phyloP scores from a whole-genome alignment of 805 yeast species.

The Yarrowia hollandica region DNA sequence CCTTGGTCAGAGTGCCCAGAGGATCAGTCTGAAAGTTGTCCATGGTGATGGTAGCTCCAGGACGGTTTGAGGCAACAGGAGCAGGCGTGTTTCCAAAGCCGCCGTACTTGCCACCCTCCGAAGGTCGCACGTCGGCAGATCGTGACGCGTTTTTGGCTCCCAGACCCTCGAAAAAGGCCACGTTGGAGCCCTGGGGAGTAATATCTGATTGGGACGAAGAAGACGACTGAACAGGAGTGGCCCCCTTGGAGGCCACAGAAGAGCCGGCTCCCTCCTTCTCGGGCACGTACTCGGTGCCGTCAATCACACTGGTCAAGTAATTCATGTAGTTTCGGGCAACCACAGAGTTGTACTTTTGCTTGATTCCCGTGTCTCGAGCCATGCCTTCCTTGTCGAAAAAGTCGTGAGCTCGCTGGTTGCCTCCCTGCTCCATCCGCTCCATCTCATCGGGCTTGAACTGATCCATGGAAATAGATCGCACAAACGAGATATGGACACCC shows the following conservation, averaged over 20 bases:
- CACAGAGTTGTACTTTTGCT: conserved; percentile 77
- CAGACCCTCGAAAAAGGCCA: conserved; percentile 74
- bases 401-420: conserved; percentile 71
- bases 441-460: conserved; percentile 94
- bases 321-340: conserved; percentile 95
- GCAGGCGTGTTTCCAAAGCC: conserved; percentile 34
- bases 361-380: conserved; percentile 61
- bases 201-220: not conserved
- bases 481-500: conserved; percentile 96
- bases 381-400: conserved; percentile 75
- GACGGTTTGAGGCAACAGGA: conserved; percentile 14
- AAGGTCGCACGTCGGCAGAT: conserved; percentile 81
- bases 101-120: conserved; percentile 80
- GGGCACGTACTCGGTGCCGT: conserved; percentile 60
- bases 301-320: conserved; percentile 69
- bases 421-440: conserved; percentile 89
- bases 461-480: conserved; percentile 96
- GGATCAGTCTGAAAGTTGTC: conserved; percentile 64
- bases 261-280: conserved; percentile 4
- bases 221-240: too few relatives aligned
- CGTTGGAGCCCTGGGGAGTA: conserved; percentile 52
- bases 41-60: conserved; percentile 31
- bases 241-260: conserved; percentile 9
- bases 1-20: conserved; percentile 82
- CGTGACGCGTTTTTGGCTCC: conserved; percentile 71